Conservation (phyloP, 305 asterid genomes). For the Fraxinus sp. region DNA sequence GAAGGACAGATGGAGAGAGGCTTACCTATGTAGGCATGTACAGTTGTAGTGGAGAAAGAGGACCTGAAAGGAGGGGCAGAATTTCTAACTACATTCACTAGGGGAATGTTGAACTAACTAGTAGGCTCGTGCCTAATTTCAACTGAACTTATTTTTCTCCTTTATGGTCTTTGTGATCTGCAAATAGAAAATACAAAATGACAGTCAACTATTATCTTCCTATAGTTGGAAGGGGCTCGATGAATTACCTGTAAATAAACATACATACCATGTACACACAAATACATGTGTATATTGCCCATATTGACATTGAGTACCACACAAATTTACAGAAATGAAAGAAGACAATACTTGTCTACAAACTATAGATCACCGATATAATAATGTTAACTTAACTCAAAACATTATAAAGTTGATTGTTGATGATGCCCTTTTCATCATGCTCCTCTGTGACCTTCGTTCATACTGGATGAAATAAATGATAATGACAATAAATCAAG, state of each 20-base stretch:
- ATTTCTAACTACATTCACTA: not conserved
- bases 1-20: not conserved
- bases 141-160: not conserved
- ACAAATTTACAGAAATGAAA: not conserved
- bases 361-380: not conserved
- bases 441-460: not conserved
- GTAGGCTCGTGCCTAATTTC: not conserved
- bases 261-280: not conserved
- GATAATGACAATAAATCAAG: not conserved
- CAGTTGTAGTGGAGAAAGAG: not conserved
- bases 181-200: not conserved
- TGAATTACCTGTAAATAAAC: not conserved
- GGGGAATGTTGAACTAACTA: not conserved
- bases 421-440: not conserved
- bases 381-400: not conserved
- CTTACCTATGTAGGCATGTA: not conserved
- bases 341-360: not conserved
- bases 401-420: not conserved
- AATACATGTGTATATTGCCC: not conserved
- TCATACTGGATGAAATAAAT: not conserved
- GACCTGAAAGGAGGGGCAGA: not conserved
- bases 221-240: not conserved
- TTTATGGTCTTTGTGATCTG: not conserved
- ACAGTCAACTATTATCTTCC: not conserved
- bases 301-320: not conserved